A percentile compares a stretch with the other conserved stretches of the same genome.
phyloP scores from a whole-genome alignment of 1,284 basidiomycete genomes.

The Trichosporon faecale region DNA sequence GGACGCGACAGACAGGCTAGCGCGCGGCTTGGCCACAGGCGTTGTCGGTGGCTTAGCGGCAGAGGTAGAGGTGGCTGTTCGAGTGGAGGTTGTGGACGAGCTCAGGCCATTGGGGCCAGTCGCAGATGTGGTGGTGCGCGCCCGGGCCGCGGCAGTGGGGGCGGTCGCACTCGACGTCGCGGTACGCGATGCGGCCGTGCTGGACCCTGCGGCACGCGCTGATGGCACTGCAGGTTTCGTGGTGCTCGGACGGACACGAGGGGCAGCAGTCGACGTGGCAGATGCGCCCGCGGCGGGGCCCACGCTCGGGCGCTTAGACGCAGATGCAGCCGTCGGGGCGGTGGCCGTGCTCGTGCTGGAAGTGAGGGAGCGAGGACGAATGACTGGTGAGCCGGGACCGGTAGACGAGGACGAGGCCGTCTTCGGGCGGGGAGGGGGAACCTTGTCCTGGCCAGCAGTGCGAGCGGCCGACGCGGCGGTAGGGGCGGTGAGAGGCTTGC shows the following conservation, averaged over 20 bases:
- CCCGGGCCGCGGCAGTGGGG: conserved; percentile 13
- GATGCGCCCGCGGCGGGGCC: background rate
- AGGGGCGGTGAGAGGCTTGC: conserved; percentile 27
- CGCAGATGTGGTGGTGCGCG: background rate
- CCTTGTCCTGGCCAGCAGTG: background rate
- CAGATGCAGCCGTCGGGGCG: background rate
- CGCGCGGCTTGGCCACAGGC: background rate
- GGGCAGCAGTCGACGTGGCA: conserved; percentile 2
- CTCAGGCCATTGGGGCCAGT: background rate
- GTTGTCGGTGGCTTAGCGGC: background rate
- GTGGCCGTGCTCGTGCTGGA: conserved; percentile 16
- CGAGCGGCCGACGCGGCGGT: conserved; percentile 25
- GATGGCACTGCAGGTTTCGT: conserved; percentile 11
- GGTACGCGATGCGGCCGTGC: background rate
- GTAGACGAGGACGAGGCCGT: conserved; percentile 22
- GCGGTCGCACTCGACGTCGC: background rate
- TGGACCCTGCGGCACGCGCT: background rate
- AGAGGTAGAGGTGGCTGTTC: conserved; percentile 7
- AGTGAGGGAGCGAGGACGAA: conserved; percentile 15
- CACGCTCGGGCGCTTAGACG: conserved; percentile 2
- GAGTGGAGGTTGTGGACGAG: background rate
- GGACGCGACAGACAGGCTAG: background rate
- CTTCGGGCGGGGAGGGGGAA: conserved; percentile 18
- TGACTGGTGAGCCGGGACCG: conserved; percentile 19
- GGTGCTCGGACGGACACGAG: conserved; percentile 12